Evolutionary conservation across 2,329 filamentous ascomycete genomes (phyloP), one percentile per base, ranked within the genome.

Genomic region (Hirsutella minnesotensis): DNA sequence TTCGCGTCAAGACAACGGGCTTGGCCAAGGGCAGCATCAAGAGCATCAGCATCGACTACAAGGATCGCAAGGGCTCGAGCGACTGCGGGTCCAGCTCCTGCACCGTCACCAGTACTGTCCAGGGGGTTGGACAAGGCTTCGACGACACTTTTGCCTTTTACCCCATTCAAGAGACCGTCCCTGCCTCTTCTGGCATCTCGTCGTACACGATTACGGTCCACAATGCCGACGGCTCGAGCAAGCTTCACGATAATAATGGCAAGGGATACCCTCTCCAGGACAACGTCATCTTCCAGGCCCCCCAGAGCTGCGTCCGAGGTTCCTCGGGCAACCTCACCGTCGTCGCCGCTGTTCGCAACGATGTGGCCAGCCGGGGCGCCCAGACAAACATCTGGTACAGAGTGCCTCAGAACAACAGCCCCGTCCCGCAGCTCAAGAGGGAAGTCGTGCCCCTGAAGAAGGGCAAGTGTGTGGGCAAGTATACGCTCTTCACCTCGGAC

Each of bases 61-160:
- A 71, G 56, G 68, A 77, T 51, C 68, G 75, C 19, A 65, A 56
- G 36, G 75, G 76, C 5, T 64, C 64, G 2, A 58, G 59, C 19
- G 56, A 59, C n/a, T 73, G 72, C 44, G 66, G 69, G 21, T 48
- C 51, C 9, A 40, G 47, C 19, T 56, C 57, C 19, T 74, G 71
- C 46, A 61, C 62, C n/a, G 69, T 72, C 41, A 63, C 60, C 2
- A 61, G 69, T 16, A 63, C 57, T 4, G 47, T 66, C n/a, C 64
- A 66, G 36, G 75, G 74, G 3, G 62, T 66, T 20, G 67, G 68
- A 4, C 60, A 62, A 35, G 77, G 77, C 2, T 75, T 81, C 42
- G 77, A 81, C 52, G 75, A 81, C 46, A 72, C 61, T 9, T 81
- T 81, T 53, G 63, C 65, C 42, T 76, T 75, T 57, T 72, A 65